A percentile compares a stretch with the other conserved stretches of the same genome.
Conservation (phyloP, 305 asterid species). For the Fraxinus baroniana region DNA sequence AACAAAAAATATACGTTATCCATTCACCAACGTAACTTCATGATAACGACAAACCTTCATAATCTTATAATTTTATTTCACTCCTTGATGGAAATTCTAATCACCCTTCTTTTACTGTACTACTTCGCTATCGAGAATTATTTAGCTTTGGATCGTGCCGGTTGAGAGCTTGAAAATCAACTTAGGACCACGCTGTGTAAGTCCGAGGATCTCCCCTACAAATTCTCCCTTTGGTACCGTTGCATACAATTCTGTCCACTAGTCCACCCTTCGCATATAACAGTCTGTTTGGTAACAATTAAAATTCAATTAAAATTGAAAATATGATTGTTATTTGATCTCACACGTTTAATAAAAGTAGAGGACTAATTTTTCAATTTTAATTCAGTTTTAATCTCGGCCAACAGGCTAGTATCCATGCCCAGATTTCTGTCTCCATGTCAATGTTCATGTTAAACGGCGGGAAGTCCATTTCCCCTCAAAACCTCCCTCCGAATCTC, state of each 20-base stretch:
- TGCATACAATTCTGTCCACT: background rate
- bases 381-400: too few relatives aligned
- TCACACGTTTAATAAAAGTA: too few relatives aligned
- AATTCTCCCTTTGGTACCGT: background rate
- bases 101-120: background rate
- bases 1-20: background rate
- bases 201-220: background rate
- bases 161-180: background rate
- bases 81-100: background rate
- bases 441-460: conserved; percentile 38
- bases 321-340: too few relatives aligned
- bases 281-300: too few relatives aligned
- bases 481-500: background rate
- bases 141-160: background rate
- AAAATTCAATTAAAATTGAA: too few relatives aligned
- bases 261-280: background rate
- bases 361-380: too few relatives aligned
- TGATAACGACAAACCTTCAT: background rate
- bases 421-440: background rate
- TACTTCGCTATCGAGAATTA: background rate
- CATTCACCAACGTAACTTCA: background rate
- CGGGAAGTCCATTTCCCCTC: conserved; percentile 39
- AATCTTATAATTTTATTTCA: too few relatives aligned
- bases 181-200: background rate
- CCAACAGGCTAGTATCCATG: background rate